Percentiles rank a stretch among this genome's conserved stretches.
phyloP scores from a whole-genome alignment of 345 rosid genomes.

The Gossypium arboreum region DNA sequence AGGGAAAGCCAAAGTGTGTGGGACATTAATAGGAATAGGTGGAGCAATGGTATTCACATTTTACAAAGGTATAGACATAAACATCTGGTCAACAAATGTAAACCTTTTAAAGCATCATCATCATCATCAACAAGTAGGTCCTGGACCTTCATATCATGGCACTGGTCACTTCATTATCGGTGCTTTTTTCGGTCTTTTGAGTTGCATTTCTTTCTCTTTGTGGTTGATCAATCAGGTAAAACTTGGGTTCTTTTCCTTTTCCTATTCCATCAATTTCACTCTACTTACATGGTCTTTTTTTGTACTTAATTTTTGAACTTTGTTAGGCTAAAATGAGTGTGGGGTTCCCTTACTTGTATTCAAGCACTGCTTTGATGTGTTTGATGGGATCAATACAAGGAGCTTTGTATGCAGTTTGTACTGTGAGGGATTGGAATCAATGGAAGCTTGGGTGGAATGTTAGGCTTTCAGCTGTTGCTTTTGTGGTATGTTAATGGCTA shows the following conservation, averaged over 20 bases:
- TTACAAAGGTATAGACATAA: conserved; percentile 40
- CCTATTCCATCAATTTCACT: background rate
- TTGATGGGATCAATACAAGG: conserved; percentile 44
- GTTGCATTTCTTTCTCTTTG: conserved; percentile 26
- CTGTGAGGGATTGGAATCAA: conserved; percentile 40
- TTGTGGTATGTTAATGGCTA: conserved; percentile 22
- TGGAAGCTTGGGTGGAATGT: conserved; percentile 64
- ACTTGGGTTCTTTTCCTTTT: background rate
- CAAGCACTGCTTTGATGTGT: conserved; percentile 45
- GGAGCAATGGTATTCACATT: conserved; percentile 62
- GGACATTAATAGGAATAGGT: conserved; percentile 45
- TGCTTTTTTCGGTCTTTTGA: conserved; percentile 23
- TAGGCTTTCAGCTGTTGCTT: conserved; percentile 41
- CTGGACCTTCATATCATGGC: background rate
- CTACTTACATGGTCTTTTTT: background rate
- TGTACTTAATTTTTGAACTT: background rate
- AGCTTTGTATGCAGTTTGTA: conserved; percentile 30
- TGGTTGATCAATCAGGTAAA: conserved; percentile 37
- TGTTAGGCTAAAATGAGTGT: conserved; percentile 42
- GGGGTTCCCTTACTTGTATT: conserved; percentile 40
- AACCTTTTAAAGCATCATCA: conserved; percentile 32
- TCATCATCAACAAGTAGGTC: background rate
- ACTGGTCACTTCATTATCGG: conserved; percentile 22
- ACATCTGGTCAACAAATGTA: conserved; percentile 30
- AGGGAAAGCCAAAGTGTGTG: conserved; percentile 49